phyloP scores from a whole-genome alignment of 805 yeast species.

The Cyberlindnera veronae region DNA sequence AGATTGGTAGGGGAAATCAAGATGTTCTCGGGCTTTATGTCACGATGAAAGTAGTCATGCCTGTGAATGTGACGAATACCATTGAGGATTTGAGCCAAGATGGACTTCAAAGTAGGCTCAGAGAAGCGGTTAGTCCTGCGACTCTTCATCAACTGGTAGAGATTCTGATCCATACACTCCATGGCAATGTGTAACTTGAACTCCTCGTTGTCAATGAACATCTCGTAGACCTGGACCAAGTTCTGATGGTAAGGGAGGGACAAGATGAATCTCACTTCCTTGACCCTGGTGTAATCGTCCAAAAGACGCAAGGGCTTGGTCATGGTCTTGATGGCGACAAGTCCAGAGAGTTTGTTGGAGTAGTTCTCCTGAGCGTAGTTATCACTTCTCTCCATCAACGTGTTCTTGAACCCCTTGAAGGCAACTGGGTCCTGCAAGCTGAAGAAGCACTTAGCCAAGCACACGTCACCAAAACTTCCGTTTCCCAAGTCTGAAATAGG shows the following conservation, averaged over 20 bases:
- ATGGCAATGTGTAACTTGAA: conserved; percentile 73
- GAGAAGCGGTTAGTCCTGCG: conserved; percentile 54
- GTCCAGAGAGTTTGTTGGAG: conserved; percentile 32
- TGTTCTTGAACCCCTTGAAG: conserved; percentile 27
- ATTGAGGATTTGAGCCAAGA: conserved; percentile 64
- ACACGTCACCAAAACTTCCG: conserved; percentile 75
- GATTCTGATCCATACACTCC: conserved; percentile 84
- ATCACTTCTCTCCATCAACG: conserved; percentile 44
- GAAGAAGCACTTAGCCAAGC: conserved; percentile 50
- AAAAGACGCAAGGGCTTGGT: conserved; percentile 48
- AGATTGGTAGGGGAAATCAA: conserved; percentile 57
- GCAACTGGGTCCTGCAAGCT: conserved; percentile 16
- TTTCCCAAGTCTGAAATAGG: conserved; percentile 55
- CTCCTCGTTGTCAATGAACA: conserved; percentile 64
- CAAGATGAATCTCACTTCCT: conserved; percentile 65
- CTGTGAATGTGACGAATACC: conserved; percentile 83
- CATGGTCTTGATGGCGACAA: conserved; percentile 84
- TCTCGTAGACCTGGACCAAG: conserved; percentile 71
- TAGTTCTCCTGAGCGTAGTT: conserved; percentile 29
- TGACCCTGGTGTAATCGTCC: conserved; percentile 54
- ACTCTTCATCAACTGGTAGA: conserved; percentile 70
- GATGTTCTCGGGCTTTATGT: conserved; percentile 91
- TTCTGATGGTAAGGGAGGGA: conserved; percentile 68
- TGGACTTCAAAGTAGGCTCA: conserved; percentile 56
- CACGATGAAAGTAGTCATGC: conserved; percentile 74